Base-by-base conservation (phyloP, 78 protist species). In the Dictyostelium capitatum region DNA sequence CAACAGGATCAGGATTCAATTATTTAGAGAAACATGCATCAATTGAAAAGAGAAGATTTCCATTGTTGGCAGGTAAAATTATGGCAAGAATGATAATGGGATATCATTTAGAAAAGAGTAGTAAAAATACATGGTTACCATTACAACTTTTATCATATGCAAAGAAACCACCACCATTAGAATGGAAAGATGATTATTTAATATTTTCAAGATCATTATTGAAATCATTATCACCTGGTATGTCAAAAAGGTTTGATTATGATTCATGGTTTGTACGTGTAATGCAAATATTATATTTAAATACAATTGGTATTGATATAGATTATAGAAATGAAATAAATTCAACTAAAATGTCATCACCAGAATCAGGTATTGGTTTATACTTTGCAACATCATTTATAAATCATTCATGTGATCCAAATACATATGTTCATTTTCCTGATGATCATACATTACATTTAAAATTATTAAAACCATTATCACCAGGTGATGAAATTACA, bases 161-260 rank as follows among this genome's bases (percentile, higher is more conserved):
- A 48, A 87, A 83, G 83, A 87, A 77, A 77, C 83, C 81, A 46
- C 62, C 93, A 62, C 93, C 93, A 41, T 20, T 87, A 3, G 93
- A 87, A 77, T 87, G 93, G 93, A 64, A 87, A 59, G 93, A 87
- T 77, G 93, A 87, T 50, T 87, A 87, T 50, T 25, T 43, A 47
- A n/a, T 32, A 28, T 87, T 87, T 54, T 50, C 67, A 59, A 46
- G 67, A 17, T 53, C 83, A 41, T 15, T 87, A 37, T 50, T 87
- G 20, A 77, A 70, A 19, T 11, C 28, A 14, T 4, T 32, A 20
- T 64, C 12, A 1, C 43, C 43, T 32, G 0, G 37, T 8, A 77
- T 28, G 23, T 9, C 48, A 50, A 87, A 87, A 28, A 74, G 51
- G 65, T 87, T 77, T 54, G 41, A 87, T 37, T 87, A 77, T 65